Base-by-base conservation (phyloP, 2,329 filamentous ascomycete genomes). In the Curvularia lunata region DNA sequence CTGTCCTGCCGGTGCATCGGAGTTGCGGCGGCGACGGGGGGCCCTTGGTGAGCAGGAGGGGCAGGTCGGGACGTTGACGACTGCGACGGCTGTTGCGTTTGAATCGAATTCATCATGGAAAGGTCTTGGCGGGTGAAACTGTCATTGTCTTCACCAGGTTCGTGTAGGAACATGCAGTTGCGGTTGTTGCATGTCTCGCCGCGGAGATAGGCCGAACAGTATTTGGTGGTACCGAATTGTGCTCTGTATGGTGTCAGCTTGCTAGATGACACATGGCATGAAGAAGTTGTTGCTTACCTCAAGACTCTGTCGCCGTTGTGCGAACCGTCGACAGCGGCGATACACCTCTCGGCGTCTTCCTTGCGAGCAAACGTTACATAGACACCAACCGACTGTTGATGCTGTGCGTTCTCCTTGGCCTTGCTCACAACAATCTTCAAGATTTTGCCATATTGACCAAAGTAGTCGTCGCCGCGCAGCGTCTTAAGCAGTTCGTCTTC, bases 381-480 rank as follows among this genome's bases (percentile, higher is more conserved):
- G 49, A 99, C 94, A 46, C 95, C 95, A 5, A 99, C 89, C 0
- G 93, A 96, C 69, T 95, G 91, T 65, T 92, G 91, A 53, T 83
- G 82, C 54, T 85, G 82, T 32, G 83, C 81, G 45, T 83, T 83
- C 62, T 94, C 91, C 77, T 96, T 97, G 40, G 92, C 87, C 77
- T 97, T 97, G 82, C 93, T 98, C 65, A 99, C 96, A 53, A 97
- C 96, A 55, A 99, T 98, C 78, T 99, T 99, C 74, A 97, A 90
- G 67, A 99, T 99, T 73, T 94, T 95, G 68, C 95, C 95, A 75
- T 99, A 99, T 77, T 99, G 95, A 5, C 95, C 95, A 71, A 99
- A 99, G 75, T 97, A 99, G 71, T 97, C 91, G 48, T 88, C 87
- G 61, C 93, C 93, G 55, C 96, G 88, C 46, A 99, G 82, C 0